phyloP scores from a whole-genome alignment of 129 eudicot species.

The Artemisia tridentata region DNA sequence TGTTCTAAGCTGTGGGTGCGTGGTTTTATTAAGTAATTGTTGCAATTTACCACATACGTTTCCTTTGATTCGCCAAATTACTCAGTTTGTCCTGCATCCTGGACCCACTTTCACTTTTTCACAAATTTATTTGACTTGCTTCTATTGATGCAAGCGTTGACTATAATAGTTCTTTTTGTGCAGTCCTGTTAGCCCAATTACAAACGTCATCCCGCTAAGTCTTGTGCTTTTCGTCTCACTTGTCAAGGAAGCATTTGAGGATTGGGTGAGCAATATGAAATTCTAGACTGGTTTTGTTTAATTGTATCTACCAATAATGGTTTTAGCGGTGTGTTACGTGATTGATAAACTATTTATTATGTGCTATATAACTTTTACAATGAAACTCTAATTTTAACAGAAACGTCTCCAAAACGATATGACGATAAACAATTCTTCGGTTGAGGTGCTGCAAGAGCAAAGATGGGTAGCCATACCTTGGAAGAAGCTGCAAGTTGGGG shows the following conservation, averaged over 20 bases:
- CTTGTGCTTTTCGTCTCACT: slow-evolving; percentile 94
- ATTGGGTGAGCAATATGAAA: slow-evolving; percentile 70
- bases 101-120: not conserved
- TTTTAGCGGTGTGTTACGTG: slow-evolving; percentile 16
- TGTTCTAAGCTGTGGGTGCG: slow-evolving; percentile 5
- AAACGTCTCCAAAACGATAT: slow-evolving; percentile 87
- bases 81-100: slow-evolving; percentile 17
- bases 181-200: slow-evolving; percentile 98
- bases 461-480: slow-evolving; percentile 74
- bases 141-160: not conserved
- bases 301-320: not conserved
- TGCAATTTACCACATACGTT: slow-evolving; percentile 9
- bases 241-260: slow-evolving; percentile 97
- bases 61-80: not conserved
- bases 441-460: slow-evolving; percentile 77
- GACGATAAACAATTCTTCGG: slow-evolving; percentile 73
- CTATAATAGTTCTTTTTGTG: slow-evolving; percentile 35
- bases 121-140: slow-evolving; percentile 14
- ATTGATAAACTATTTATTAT: not conserved
- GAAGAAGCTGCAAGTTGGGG: slow-evolving; percentile 97
- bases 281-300: slow-evolving; percentile 10
- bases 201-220: slow-evolving; percentile 83
- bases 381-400: slow-evolving; percentile 44
- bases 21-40: slow-evolving; percentile 4
- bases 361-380: slow-evolving; percentile 10